Conservation (phyloP, 345 rosid genomes). For the Odontarrhena argentea region DNA sequence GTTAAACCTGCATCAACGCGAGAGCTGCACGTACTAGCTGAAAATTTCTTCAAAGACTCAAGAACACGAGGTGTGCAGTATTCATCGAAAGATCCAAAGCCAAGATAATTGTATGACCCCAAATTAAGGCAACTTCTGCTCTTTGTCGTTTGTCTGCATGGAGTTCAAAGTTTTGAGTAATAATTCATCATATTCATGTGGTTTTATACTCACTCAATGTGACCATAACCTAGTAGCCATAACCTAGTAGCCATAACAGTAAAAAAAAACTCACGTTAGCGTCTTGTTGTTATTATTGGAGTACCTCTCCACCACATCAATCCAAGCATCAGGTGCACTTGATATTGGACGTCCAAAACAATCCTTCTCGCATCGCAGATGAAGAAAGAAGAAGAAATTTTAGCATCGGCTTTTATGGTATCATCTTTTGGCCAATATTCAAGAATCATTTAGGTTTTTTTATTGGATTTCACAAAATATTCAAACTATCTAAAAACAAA, state of each 20-base stretch:
- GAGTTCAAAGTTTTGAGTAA: not conserved
- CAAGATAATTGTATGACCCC: slow-evolving; percentile 97
- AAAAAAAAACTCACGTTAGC: slow-evolving; percentile 53
- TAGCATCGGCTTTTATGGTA: too few species aligned
- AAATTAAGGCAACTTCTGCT: slow-evolving; percentile 74
- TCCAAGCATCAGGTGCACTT: slow-evolving; percentile 93
- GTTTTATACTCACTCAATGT: not conserved
- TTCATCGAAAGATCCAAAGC: slow-evolving; percentile 94
- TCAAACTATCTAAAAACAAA: too few species aligned
- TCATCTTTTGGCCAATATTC: too few species aligned
- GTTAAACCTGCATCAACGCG: slow-evolving; percentile 88
- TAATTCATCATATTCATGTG: not conserved
- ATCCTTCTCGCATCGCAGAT: slow-evolving; percentile 51
- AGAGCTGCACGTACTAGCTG: slow-evolving; percentile 83
- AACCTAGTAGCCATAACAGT: not conserved
- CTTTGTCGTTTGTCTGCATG: slow-evolving; percentile 73
- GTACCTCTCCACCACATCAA: slow-evolving; percentile 77
- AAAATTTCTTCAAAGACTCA: slow-evolving; percentile 67
- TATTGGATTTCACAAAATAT: too few species aligned
- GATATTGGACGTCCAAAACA: slow-evolving; percentile 88
- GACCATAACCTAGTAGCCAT: not conserved
- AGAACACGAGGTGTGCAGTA: slow-evolving; percentile 93
- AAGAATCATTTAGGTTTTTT: too few species aligned
- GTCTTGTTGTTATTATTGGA: slow-evolving; percentile 86
- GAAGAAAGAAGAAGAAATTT: not conserved